A percentile compares a stretch with the other conserved stretches of the same genome.
Conservation (phyloP, 2,329 filamentous ascomycete genomes). For the Fusarium austroafricanum region DNA sequence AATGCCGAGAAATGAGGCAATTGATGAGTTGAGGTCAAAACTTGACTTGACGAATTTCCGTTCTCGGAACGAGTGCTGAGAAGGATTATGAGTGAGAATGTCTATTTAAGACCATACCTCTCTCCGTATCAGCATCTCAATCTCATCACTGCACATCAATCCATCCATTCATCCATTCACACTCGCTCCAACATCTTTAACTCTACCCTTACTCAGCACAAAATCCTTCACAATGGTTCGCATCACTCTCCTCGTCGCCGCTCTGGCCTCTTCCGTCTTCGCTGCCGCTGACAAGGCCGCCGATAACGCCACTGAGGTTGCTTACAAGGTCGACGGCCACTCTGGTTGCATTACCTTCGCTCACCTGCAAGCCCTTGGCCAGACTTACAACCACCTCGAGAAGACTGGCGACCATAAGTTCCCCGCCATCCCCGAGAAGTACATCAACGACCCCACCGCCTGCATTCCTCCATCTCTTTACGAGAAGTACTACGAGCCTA, state of each 20-base stretch:
- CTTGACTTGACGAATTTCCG: background rate
- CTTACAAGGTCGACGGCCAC: too few species aligned
- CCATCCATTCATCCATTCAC: background rate
- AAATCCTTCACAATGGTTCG: background rate
- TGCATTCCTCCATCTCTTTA: conserved; percentile 29
- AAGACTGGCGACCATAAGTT: background rate
- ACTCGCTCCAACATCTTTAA: too few species aligned
- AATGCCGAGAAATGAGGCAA: background rate
- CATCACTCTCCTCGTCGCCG: conserved; percentile 7
- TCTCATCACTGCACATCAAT: background rate
- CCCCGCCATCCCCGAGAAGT: conserved; percentile 10
- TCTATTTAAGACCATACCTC: background rate
- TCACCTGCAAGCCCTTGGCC: conserved; percentile 26
- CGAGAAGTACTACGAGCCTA: conserved; percentile 28
- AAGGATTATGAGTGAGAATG: background rate
- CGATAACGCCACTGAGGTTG: background rate
- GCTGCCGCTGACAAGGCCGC: background rate
- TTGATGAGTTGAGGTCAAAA: background rate
- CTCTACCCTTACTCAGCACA: too few species aligned
- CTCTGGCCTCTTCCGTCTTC: conserved; percentile 3
- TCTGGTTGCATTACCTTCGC: conserved; percentile 21
- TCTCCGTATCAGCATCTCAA: background rate
- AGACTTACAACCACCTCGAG: conserved; percentile 17
- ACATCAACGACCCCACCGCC: conserved; percentile 17
- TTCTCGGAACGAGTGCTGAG: background rate